phyloP scores from a whole-genome alignment of 495 filamentous ascomycete genomes.

The Daldinia concentrica region DNA sequence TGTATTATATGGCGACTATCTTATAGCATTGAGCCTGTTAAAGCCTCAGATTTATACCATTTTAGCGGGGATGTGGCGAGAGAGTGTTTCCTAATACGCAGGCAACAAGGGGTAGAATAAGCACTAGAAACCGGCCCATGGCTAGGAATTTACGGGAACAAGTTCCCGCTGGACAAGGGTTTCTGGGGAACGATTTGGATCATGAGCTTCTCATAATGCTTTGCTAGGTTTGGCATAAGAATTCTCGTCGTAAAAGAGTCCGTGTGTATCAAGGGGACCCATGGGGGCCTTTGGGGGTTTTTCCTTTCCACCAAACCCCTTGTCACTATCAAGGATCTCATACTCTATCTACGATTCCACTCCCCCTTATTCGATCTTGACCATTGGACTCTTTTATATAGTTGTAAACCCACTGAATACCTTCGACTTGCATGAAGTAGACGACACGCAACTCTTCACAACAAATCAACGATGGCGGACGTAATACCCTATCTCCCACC shows the following conservation, averaged over 20 bases:
- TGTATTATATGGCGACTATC: neutral
- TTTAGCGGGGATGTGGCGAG: neutral
- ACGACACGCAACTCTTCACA: slow-evolving; percentile 16
- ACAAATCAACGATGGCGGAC: slow-evolving; percentile 30
- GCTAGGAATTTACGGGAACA: neutral
- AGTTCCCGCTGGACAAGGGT: slow-evolving; percentile 5
- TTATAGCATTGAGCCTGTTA: neutral
- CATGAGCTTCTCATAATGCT: neutral
- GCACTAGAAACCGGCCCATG: slow-evolving; percentile 2
- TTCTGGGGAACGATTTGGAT: neutral
- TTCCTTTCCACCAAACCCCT: neutral
- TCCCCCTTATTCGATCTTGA: slow-evolving; percentile 19
- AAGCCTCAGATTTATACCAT: neutral
- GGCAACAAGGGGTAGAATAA: neutral
- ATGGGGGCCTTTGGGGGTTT: neutral
- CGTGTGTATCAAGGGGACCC: neutral
- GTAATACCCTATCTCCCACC: slow-evolving; percentile 27
- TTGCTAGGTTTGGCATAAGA: neutral
- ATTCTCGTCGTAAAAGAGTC: neutral
- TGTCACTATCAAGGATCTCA: slow-evolving; percentile 1
- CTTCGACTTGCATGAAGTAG: neutral
- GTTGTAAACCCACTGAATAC: slow-evolving; percentile 9
- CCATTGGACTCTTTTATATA: slow-evolving; percentile 14
- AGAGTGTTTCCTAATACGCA: neutral
- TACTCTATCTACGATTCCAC: slow-evolving; percentile 8